Base-by-base conservation (phyloP, 2,329 filamentous ascomycete species). In the Neofusicoccum laricinum region DNA sequence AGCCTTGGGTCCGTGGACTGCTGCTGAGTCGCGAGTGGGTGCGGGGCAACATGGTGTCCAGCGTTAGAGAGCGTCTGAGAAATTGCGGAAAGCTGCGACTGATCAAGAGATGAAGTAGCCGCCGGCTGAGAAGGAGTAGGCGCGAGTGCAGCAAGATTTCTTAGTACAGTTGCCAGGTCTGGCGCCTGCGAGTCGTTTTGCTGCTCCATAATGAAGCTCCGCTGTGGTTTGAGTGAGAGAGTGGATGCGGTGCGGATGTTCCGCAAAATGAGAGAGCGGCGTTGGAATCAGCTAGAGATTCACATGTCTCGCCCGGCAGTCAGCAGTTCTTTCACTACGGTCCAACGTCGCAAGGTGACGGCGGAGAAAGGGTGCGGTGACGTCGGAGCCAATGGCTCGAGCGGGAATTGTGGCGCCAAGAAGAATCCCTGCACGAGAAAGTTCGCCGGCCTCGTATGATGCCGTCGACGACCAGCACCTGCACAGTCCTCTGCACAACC, bases 151-250 rank as follows among this genome's bases (percentile, higher is more conserved):
- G 75, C 75, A 5, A 78, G 70, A 1, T 75, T 77, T 14, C 67
- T 67, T 17, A 77, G 68, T 36, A 78, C 76, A 14, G 72, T 65
- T n/a, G 70, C 75, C 14, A 78, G 65, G 58, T 77, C 73, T 40
- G 72, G 67, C 32, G 72, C 70, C 25, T 69, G 66, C 2, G 49
- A 57, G 30, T 68, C 64, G 36, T 51, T 40, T 10, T 70, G 67
- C 21, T 74, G 69, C 6, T 73, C 70, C 77, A 79, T 79, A 1
- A n/a, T 66, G 53, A 41, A 41, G 46, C 12, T 14, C 11, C 2
- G 41, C 30, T 4, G n/a, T 19, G 10, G n/a, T 41, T 38, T 61
- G 38, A 15, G 30, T 10, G 15, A 59, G 41, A 46, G 41, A 59
- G 30, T 32, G 55, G 55, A 46, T 30, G 55, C 25, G 55, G 41